Evolutionary conservation across 1,284 basidiomycete genomes (phyloP).

Genomic region (Fomitopsis palustris): DNA sequence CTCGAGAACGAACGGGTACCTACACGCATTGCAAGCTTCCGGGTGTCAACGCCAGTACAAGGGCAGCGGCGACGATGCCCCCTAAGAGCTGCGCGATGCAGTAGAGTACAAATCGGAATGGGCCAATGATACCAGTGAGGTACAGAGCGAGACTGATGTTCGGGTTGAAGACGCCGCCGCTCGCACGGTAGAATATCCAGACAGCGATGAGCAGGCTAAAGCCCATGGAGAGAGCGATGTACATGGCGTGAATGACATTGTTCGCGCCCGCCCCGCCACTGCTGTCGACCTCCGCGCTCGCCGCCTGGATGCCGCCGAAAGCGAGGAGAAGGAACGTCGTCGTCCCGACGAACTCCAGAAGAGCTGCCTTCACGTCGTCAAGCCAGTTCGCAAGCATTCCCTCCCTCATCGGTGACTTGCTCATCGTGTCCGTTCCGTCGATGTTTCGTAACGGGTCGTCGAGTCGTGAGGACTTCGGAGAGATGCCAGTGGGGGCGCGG

Average conservation of each 20-base stretch:
- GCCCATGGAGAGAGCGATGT: conserved; percentile 63
- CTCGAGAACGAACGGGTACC: conserved; percentile 15
- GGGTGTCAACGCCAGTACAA: conserved; percentile 60
- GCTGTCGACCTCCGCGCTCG: conserved; percentile 19
- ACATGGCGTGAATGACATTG: conserved; percentile 44
- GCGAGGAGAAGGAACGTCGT: conserved; percentile 60
- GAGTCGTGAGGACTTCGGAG: not conserved
- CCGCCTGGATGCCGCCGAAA: conserved; percentile 56
- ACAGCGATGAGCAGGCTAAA: conserved; percentile 64
- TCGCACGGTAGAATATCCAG: conserved; percentile 75
- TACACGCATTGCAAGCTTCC: conserved; percentile 57
- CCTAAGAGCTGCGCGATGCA: conserved; percentile 62
- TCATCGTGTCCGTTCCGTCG: not conserved
- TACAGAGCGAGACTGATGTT: conserved; percentile 62
- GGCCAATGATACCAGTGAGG: conserved; percentile 55
- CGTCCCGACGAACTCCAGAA: conserved; percentile 55
- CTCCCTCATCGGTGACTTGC: not conserved
- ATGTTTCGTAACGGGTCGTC: too few relatives aligned
- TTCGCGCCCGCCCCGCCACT: conserved; percentile 26
- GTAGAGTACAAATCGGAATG: conserved; percentile 60
- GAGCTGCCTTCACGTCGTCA: conserved; percentile 43
- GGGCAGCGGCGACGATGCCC: conserved; percentile 57
- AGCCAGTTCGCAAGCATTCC: conserved; percentile 12
- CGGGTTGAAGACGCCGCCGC: conserved; percentile 71
- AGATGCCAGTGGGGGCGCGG: not conserved